Evolutionary conservation across 1,284 basidiomycete species (phyloP).

Genomic region (Cutaneotrichosporon cutaneum): DNA sequence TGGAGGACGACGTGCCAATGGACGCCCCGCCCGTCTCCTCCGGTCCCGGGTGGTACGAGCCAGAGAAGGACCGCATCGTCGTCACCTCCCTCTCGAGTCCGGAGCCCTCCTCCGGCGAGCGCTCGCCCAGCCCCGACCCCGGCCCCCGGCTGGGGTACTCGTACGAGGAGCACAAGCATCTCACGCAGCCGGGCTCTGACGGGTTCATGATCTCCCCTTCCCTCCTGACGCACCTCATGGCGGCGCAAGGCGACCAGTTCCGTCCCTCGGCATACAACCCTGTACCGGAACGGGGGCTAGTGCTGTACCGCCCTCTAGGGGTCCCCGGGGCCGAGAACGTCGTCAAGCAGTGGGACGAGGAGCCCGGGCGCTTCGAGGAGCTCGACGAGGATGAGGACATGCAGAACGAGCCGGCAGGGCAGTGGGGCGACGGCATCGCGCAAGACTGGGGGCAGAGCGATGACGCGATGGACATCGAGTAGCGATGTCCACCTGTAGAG

Average conservation of each 20-base stretch:
- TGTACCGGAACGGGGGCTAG: conserved; percentile 30
- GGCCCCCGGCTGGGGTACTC: conserved; percentile 12
- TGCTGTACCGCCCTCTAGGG: conserved; percentile 43
- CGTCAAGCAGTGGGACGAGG: conserved; percentile 19
- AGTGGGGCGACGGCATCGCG: background rate
- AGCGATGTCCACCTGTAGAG: conserved; percentile 8
- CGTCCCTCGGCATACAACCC: conserved; percentile 4
- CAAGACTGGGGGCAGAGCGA: conserved; percentile 15
- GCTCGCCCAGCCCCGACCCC: conserved; percentile 25
- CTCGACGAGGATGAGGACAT: conserved; percentile 15
- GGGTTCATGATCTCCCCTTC: conserved; percentile 49
- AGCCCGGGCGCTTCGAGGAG: conserved; percentile 16
- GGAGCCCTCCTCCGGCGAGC: conserved; percentile 25
- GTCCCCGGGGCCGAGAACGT: conserved; percentile 17
- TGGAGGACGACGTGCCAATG: conserved; percentile 6
- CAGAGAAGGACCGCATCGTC: conserved; percentile 49
- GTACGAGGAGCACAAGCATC: conserved; percentile 23
- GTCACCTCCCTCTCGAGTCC: conserved; percentile 40
- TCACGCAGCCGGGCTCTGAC: conserved; percentile 41
- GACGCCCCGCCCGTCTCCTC: background rate
- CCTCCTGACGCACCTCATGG: conserved; percentile 46
- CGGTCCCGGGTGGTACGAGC: conserved; percentile 42
- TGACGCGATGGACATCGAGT: conserved; percentile 6
- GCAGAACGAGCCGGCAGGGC: background rate
- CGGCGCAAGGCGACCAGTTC: conserved; percentile 34